Conservation (phyloP, 176 grass and related monocot species). For the Aechmea fasciata region DNA sequence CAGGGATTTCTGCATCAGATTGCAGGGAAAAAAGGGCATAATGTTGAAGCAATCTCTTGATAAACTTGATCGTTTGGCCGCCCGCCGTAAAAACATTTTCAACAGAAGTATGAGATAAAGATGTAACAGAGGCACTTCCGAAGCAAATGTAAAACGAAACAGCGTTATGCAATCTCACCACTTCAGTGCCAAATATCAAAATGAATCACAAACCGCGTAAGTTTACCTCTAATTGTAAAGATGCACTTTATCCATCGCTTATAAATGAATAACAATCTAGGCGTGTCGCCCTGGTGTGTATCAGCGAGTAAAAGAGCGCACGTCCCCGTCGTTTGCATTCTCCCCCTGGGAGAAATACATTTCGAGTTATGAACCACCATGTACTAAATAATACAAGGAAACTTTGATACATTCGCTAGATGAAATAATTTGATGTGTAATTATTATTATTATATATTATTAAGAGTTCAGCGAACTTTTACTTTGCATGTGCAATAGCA, state of each 20-base stretch:
- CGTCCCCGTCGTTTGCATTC: constrained; percentile 31
- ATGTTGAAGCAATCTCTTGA: too few relatives aligned
- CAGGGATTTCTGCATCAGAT: too few relatives aligned
- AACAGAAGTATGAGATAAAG: too few relatives aligned
- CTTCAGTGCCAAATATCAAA: too few relatives aligned
- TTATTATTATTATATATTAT: neutral
- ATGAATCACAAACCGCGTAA: neutral
- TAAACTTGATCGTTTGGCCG: too few relatives aligned
- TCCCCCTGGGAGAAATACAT: constrained; percentile 40
- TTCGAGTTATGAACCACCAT: constrained; percentile 19
- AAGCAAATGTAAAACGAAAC: too few relatives aligned
- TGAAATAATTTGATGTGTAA: too few relatives aligned
- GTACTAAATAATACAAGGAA: neutral
- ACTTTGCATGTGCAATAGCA: constrained; percentile 76
- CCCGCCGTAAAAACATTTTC: too few relatives aligned
- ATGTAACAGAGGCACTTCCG: too few relatives aligned
- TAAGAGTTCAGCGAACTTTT: constrained; percentile 25
- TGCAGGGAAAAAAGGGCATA: too few relatives aligned
- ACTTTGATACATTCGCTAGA: neutral
- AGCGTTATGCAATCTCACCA: too few relatives aligned
- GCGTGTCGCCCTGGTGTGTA: constrained; percentile 68
- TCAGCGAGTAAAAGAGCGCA: constrained; percentile 72
- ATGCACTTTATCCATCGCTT: constrained; percentile 81
- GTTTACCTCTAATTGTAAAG: constrained; percentile 69
- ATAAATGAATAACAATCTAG: constrained; percentile 72